Base-by-base conservation (phyloP, 805 yeast genomes). In the Saturnispora zaruensis region DNA sequence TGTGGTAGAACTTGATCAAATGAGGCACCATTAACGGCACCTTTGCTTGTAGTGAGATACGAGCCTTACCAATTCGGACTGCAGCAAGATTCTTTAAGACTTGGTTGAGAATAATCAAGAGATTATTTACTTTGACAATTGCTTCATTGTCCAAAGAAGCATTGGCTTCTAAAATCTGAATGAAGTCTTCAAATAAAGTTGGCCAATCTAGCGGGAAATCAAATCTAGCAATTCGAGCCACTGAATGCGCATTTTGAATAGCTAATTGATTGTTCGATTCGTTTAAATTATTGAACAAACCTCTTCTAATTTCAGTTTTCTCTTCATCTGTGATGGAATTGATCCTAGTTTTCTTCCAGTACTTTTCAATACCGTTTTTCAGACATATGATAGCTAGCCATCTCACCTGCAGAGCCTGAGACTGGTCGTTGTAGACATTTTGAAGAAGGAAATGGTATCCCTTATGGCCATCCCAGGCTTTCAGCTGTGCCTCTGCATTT, bases 121-220 rank as follows among this genome's bases (percentile, higher is more conserved):
- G 58, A 59, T 88, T 87, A 61, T 79, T 79, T 8, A 84, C 66
- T 38, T 78, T 73, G 4, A 80, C 69, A 38, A 79, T 64, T 53
- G 79, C 75, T 3, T 37, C 32, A 16, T 45, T 34, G 24, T 32
- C 14, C 16, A 25, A 11, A 24, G 67, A 70, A 13, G 72, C 71
- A 16, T 73, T 73, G 11, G 70, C 65, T 50, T 71, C 78, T 44
- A 84, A 59, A 20, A 71, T 58, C 3, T 58, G 58, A 42, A 77
- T 73, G 1, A 84, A 53, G 13, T 81, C 82, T 50, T 85, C 90
- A 59, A 93, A 84, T 18, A 93, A 62, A 2, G 75, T 65, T 0
- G 95, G 89, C 97, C 97, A 93, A 43, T 83, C 89, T 2, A 69
- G 64, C 0, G 98, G 97, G 62, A 87, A 93, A 59, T 93, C 99